phyloP scores from a whole-genome alignment of 768 basidiomycete species.

The Clitopilus hobsonii region DNA sequence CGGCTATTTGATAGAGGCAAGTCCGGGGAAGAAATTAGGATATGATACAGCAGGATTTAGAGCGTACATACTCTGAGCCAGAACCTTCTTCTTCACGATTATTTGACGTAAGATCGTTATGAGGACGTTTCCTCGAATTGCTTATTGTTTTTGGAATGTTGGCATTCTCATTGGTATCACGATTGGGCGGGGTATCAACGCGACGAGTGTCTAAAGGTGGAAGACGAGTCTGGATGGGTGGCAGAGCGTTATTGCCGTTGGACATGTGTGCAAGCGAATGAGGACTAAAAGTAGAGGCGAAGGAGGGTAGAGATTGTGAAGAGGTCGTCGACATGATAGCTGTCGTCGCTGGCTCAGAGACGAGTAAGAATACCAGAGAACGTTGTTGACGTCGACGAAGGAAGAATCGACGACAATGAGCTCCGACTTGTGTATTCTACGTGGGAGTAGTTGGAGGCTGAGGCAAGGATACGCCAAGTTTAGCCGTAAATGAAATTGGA shows the following conservation, averaged over 20 bases:
- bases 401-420: neutral
- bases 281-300: slow-evolving; percentile 68
- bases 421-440: neutral
- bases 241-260: slow-evolving; percentile 50
- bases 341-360: slow-evolving; percentile 29
- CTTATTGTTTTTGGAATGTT: slow-evolving; percentile 13
- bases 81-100: slow-evolving; percentile 30
- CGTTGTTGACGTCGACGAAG: neutral
- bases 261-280: slow-evolving; percentile 51
- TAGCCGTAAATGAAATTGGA: slow-evolving; percentile 1
- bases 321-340: slow-evolving; percentile 34
- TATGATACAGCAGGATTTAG: neutral
- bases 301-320: slow-evolving; percentile 70
- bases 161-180: slow-evolving; percentile 26
- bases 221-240: slow-evolving; percentile 54
- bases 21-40: slow-evolving; percentile 3
- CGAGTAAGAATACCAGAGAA: slow-evolving; percentile 7
- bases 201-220: slow-evolving; percentile 27
- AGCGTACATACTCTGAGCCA: slow-evolving; percentile 42
- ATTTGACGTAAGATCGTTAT: slow-evolving; percentile 30
- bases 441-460: neutral
- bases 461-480: neutral
- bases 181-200: slow-evolving; percentile 28
- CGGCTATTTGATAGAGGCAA: slow-evolving; percentile 25
- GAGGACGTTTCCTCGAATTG: slow-evolving; percentile 40